phyloP scores from a whole-genome alignment of 805 yeast species.

The Metschnikowia lunata region DNA sequence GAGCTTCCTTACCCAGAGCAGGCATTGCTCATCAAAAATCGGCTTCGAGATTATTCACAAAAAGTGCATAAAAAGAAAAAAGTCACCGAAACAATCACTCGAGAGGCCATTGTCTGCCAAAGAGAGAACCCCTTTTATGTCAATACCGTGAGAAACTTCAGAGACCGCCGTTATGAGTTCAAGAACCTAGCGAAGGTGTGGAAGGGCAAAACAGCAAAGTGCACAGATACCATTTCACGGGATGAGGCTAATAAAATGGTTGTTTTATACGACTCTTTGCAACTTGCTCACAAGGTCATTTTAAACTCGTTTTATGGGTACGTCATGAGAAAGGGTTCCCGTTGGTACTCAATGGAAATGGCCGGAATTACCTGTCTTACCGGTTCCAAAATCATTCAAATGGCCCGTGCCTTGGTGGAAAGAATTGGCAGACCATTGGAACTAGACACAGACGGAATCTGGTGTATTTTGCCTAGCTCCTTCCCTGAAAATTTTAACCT shows the following conservation, averaged over 20 bases:
- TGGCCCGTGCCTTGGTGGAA: constrained; percentile 91
- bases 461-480: constrained; percentile 94
- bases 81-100: constrained; percentile 74
- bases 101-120: constrained; percentile 95
- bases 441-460: constrained; percentile 97
- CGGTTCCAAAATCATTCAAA: constrained; percentile 96
- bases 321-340: constrained; percentile 97
- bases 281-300: constrained; percentile 94
- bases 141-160: constrained; percentile 85
- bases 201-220: constrained; percentile 72
- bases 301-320: constrained; percentile 96
- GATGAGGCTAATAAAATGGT: constrained; percentile 96
- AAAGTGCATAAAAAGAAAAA: constrained; percentile 81
- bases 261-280: constrained; percentile 89
- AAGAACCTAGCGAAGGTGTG: constrained; percentile 91
- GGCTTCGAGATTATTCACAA: constrained; percentile 77
- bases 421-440: constrained; percentile 93
- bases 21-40: constrained; percentile 65
- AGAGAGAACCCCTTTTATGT: constrained; percentile 97
- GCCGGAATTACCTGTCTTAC: constrained; percentile 98
- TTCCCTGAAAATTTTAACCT: constrained; percentile 87
- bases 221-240: constrained; percentile 53
- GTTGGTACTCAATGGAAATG: constrained; percentile 99
- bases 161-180: constrained; percentile 95
- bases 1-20: constrained; percentile 77